A percentile compares a stretch with the other conserved stretches of the same genome.
Conservation (phyloP, 352 stramenopile genomes). For the Pythium plurisporium region DNA sequence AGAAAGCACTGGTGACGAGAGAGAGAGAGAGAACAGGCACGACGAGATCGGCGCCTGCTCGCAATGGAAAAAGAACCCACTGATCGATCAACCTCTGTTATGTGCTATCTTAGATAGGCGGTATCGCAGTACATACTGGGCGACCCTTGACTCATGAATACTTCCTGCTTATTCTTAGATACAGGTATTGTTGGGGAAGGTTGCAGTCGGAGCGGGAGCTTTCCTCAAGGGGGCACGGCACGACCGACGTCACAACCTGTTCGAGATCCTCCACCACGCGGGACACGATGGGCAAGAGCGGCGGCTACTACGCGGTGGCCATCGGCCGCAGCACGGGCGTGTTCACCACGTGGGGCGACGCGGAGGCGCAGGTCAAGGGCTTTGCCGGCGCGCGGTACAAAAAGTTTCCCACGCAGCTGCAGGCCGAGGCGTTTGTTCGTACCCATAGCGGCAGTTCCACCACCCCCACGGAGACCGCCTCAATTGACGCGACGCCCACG, state of each 20-base stretch:
- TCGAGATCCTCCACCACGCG: no score
- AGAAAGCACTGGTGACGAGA: no score
- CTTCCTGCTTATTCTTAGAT: background rate
- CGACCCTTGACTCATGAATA: no score
- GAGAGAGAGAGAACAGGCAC: no score
- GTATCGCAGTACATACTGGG: no score
- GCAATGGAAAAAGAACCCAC: background rate
- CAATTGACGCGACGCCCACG: background rate
- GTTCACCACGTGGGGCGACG: conserved; percentile 46
- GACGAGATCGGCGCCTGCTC: no score
- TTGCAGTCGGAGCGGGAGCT: no score
- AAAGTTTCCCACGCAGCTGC: conserved; percentile 47
- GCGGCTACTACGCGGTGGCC: conserved; percentile 59
- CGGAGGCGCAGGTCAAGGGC: conserved; percentile 51
- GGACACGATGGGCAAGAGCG: conserved; percentile 25
- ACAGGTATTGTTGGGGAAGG: no score
- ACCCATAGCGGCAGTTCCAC: background rate
- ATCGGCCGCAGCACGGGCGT: conserved; percentile 44
- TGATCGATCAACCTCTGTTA: background rate
- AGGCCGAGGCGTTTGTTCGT: conserved; percentile 50
- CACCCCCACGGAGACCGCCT: background rate
- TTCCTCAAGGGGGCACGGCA: no score
- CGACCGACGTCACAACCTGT: no score
- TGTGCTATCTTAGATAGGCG: no score
- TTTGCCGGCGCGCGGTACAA: conserved; percentile 51